Base-by-base conservation (phyloP, 345 rosid genomes). In the Microthlaspi erraticum region DNA sequence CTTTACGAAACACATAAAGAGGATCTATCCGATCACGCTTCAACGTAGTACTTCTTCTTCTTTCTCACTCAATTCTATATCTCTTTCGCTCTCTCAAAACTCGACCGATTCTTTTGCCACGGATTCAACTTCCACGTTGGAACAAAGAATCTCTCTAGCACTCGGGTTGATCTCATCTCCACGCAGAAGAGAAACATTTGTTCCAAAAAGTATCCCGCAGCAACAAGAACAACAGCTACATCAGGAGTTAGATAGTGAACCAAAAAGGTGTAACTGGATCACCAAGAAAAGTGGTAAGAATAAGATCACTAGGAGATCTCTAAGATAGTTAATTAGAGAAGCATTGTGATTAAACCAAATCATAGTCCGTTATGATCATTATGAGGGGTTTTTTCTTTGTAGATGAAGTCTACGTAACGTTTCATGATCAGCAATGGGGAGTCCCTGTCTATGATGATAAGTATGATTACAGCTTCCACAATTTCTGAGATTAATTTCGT, bases 361-460 rank as follows among this genome's bases (percentile, higher is more conserved):
- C 14, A 48, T 14, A 19, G 39, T 59, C 26, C 23, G 19, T 14
- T 31, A 17, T 55, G 51, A 46, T 19, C 18, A 45, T 11, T 26
- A 26, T 6, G 18, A 52, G 5, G 48, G 6, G 19, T 48, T 43
- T 23, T 23, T 74, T 76, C 37, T 61, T 70, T 75, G 49, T 89
- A 94, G 99, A 94, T 68, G 79, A 81, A 73, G 91, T 72, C 34
- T 91, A 94, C 58, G 84, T 91, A n/a, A 79, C 84, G 52, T 94
- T 94, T 83, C 99, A 94, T 72, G 99, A 94, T 23, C 96, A 94
- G 46, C 80, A 81, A 65, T 94, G 99, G 99, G 99, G 99, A 50
- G 96, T 88, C 68, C 96, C 99, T 1, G 87, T 88, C 46, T 94
- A 91, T 50, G 97, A 94, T 55, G 99, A 94, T 72, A 82, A 81